phyloP scores from a whole-genome alignment of 2,329 filamentous ascomycete genomes.

The Mycosphaerella arachidis region DNA sequence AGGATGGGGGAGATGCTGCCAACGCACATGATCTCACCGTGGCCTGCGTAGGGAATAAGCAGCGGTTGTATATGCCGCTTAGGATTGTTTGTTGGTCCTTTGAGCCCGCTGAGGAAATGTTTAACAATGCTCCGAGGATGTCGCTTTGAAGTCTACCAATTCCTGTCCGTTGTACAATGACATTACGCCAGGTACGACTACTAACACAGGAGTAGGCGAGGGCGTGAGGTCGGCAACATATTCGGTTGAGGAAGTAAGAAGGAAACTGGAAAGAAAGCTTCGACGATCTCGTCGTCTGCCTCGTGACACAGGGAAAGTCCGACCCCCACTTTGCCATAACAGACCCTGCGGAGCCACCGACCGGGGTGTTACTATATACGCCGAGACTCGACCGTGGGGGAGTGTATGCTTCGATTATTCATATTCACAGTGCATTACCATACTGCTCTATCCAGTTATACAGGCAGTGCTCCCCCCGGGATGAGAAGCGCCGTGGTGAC shows the following conservation, averaged over 20 bases:
- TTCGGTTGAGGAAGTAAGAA: background rate
- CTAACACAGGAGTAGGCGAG: background rate
- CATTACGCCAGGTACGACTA: conserved; percentile 18
- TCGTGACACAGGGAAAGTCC: background rate
- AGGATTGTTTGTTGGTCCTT: background rate
- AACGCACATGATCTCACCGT: background rate
- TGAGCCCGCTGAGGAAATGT: background rate
- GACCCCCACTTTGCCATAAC: background rate
- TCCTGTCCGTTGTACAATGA: conserved; percentile 34
- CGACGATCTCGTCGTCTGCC: background rate
- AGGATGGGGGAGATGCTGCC: background rate
- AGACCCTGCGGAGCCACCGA: background rate
- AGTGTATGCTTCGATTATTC: background rate
- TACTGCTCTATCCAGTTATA: background rate
- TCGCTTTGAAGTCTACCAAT: conserved; percentile 30
- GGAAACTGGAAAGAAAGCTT: background rate
- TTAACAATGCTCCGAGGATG: conserved; percentile 20
- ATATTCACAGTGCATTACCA: background rate
- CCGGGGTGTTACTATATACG: background rate
- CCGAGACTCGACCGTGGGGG: background rate
- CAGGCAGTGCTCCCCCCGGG: background rate
- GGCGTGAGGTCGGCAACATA: background rate
- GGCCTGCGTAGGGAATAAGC: background rate
- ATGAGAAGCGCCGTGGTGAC: background rate
- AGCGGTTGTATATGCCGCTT: background rate